Percentiles rank a stretch among this genome's conserved stretches.
Evolutionary conservation across 2,329 filamentous ascomycete species (phyloP).

Genomic region (Diaporthe capsici): DNA sequence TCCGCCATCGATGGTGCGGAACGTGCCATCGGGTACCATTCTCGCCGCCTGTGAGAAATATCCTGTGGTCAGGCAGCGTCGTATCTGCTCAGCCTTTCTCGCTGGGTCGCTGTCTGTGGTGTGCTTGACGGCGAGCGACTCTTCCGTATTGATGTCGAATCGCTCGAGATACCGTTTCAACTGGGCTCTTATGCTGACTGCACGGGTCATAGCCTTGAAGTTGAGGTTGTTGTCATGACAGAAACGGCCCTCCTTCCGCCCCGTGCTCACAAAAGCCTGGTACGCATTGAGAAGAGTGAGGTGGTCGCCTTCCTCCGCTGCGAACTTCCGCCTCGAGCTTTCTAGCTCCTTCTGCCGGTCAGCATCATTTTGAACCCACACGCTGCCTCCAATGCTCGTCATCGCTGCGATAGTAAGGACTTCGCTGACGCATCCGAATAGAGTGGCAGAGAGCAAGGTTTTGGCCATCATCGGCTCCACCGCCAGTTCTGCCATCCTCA

Average conservation of each 20-base stretch:
- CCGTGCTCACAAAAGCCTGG: constrained; percentile 86
- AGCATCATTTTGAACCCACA: constrained; percentile 83
- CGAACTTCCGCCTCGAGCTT: constrained; percentile 82
- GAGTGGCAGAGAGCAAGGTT: constrained; percentile 80
- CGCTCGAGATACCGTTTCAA: constrained; percentile 89
- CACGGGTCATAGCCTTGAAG: constrained; percentile 84
- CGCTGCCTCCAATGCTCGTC: constrained; percentile 85
- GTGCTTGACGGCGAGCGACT: constrained; percentile 63
- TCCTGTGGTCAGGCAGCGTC: constrained; percentile 87
- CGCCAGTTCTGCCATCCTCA: constrained; percentile 92
- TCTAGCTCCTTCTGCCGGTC: constrained; percentile 83
- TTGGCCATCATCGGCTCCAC: constrained; percentile 97
- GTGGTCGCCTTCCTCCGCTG: constrained; percentile 94
- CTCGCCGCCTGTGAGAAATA: constrained; percentile 94
- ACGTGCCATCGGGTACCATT: constrained; percentile 94
- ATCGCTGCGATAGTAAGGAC: constrained; percentile 94
- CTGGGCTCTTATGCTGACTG: constrained; percentile 88
- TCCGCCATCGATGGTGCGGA: constrained; percentile 85
- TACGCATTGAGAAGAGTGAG: constrained; percentile 95
- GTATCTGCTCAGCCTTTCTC: constrained; percentile 77
- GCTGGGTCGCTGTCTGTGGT: constrained; percentile 46
- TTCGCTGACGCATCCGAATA: constrained; percentile 85
- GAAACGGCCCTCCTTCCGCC: constrained; percentile 86
- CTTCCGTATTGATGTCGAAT: constrained; percentile 80
- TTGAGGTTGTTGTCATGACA: constrained; percentile 91